Conservation (phyloP, 2,329 filamentous ascomycete species). For the Diplodia intermedia region DNA sequence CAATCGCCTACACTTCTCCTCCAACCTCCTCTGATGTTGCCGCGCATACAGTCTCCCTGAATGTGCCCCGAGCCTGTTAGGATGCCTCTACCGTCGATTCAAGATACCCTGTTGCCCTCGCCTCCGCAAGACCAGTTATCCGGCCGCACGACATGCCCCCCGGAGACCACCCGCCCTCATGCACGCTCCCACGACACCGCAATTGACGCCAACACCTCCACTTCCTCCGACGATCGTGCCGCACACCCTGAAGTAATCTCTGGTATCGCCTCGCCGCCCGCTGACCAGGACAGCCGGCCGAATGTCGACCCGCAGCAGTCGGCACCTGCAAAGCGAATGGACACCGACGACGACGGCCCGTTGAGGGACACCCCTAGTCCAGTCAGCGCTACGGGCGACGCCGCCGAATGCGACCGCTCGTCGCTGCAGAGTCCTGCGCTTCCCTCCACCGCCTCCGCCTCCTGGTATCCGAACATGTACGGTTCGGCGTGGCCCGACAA, state of each 20-base stretch:
- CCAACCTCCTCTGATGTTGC: constrained; percentile 31
- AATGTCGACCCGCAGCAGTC: constrained; percentile 36
- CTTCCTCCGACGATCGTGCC: constrained; percentile 17
- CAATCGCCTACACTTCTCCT: constrained; percentile 30
- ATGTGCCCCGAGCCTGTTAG: constrained; percentile 35
- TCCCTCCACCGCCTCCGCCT: constrained; percentile 38
- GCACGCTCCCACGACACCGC: constrained; percentile 23
- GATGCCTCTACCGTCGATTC: constrained; percentile 59
- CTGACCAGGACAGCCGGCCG: constrained; percentile 38
- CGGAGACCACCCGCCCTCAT: constrained; percentile 49
- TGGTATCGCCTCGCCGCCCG: constrained; percentile 40
- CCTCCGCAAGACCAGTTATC: constrained; percentile 51
- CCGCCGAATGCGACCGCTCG: constrained; percentile 44
- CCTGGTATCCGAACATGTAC: constrained; percentile 37
- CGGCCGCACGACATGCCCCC: constrained; percentile 58
- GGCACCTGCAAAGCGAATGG: constrained; percentile 42
- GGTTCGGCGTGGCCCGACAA: constrained; percentile 45
- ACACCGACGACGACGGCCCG: constrained; percentile 44
- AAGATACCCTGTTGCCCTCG: constrained; percentile 51
- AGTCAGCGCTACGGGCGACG: constrained; percentile 47
- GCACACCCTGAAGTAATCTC: constrained; percentile 32
- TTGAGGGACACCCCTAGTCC: constrained; percentile 48
- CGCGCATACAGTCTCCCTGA: constrained; percentile 29
- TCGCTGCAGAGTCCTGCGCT: constrained; percentile 43
- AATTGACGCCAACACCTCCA: constrained; percentile 23